A percentile compares a stretch with the other conserved stretches of the same genome.
Evolutionary conservation across 1,284 basidiomycete species (phyloP).

Genomic region (Pyrrhoderma lamaoense): DNA sequence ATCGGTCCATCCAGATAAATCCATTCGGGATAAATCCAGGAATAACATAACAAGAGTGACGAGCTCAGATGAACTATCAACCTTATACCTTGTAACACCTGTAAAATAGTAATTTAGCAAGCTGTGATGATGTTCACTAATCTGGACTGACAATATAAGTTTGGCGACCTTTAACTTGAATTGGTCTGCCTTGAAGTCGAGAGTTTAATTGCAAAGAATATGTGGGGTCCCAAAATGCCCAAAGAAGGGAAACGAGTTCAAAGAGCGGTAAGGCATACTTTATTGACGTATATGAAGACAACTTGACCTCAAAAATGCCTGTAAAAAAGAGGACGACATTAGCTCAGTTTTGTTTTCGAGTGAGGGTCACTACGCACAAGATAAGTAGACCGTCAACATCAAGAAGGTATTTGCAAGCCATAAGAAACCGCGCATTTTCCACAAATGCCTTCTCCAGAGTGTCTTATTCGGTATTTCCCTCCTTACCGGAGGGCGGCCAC

Average conservation of each 20-base stretch:
- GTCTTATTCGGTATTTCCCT: conserved; percentile 33
- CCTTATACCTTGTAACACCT: conserved; percentile 51
- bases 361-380: conserved; percentile 33
- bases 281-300: conserved; percentile 10
- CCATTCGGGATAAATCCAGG: conserved; percentile 35
- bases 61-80: conserved; percentile 54
- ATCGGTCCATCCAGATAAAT: conserved; percentile 29
- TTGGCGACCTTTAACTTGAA: conserved; percentile 55
- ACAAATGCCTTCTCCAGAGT: conserved; percentile 41
- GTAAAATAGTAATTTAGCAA: no score
- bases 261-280: conserved; percentile 37
- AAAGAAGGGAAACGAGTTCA: conserved; percentile 49
- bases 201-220: conserved; percentile 52
- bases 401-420: conserved; percentile 44
- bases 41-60: conserved; percentile 37
- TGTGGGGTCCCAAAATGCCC: conserved; percentile 74
- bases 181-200: conserved; percentile 56
- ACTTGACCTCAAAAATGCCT: conserved; percentile 21
- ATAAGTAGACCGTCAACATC: conserved; percentile 37
- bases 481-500: conserved; percentile 36
- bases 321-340: conserved; percentile 1
- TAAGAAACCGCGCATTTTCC: conserved; percentile 55
- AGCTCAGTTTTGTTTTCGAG: neutral
- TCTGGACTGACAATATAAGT: conserved; percentile 56
- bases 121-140: no score